A percentile compares a stretch with the other conserved stretches of the same genome.
Conservation (phyloP, 805 yeast species). For the Metahyphopichia silvanorum region DNA sequence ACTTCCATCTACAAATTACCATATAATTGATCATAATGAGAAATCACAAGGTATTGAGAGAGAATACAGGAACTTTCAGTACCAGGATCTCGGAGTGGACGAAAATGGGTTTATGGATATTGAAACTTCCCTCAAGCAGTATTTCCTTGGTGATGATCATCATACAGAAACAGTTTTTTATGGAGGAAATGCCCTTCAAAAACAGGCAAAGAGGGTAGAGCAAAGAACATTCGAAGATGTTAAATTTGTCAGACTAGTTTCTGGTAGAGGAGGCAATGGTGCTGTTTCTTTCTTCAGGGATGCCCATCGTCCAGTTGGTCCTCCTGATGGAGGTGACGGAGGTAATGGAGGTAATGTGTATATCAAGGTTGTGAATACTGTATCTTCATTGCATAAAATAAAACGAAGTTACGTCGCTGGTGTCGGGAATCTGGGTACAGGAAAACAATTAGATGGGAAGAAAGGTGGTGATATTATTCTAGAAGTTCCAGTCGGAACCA, state of each 20-base stretch:
- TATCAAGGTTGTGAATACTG: conserved; percentile 72
- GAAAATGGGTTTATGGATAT: conserved; percentile 11
- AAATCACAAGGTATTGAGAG: too few relatives aligned
- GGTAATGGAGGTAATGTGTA: conserved; percentile 89
- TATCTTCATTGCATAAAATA: conserved; percentile 69
- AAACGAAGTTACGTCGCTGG: conserved; percentile 67
- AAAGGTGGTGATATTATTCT: conserved; percentile 76
- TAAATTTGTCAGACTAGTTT: conserved; percentile 57
- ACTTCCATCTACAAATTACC: too few relatives aligned
- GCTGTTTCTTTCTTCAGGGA: conserved; percentile 82
- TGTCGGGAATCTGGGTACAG: conserved; percentile 68
- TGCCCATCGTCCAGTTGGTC: conserved; percentile 81
- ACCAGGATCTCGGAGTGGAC: conserved; percentile 16
- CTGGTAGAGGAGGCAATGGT: conserved; percentile 92
- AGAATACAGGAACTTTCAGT: too few relatives aligned
- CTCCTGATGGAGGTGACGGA: conserved; percentile 99
- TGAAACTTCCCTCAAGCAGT: conserved; percentile 29
- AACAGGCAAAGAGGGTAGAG: conserved; percentile 32
- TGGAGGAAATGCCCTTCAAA: conserved; percentile 22
- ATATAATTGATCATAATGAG: too few relatives aligned
- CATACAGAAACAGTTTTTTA: conserved; percentile 36
- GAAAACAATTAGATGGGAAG: conserved; percentile 82
- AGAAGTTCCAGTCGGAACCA: conserved; percentile 90
- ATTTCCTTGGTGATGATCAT: conserved; percentile 38
- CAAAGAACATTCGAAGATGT: conserved; percentile 53